These are phyloP conservation scores for Didymella keratinophila DNA, from an alignment of 2,329 filamentous ascomycete species.

Conservation along the genomic window DNA sequence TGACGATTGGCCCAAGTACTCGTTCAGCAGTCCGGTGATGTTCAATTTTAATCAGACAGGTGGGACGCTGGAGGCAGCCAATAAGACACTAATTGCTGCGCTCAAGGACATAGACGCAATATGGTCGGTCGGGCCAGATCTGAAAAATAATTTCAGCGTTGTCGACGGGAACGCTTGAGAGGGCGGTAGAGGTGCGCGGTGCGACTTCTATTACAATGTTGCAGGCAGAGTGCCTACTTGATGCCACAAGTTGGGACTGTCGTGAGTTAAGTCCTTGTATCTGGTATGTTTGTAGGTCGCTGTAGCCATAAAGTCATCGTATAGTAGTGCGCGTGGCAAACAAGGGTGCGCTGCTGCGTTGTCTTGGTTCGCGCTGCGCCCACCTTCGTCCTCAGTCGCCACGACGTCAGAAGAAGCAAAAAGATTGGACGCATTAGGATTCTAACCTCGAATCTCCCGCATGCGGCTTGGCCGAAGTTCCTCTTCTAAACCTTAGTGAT, in stretches of 20 bases:
- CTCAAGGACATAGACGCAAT: constrained; percentile 3
- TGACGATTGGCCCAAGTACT: not conserved
- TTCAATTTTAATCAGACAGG: constrained; percentile 33
- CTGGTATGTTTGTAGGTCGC: too few species aligned
- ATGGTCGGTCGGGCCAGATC: not conserved
- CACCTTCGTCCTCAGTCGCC: not conserved
- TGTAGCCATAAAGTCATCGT: too few species aligned
- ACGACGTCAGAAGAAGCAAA: not conserved
- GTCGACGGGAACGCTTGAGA: not conserved
- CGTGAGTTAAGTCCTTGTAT: too few species aligned
- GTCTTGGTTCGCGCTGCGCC: too few species aligned
- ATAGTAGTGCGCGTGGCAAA: too few species aligned
- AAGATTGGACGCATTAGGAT: not conserved
- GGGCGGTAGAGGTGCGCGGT: not conserved
- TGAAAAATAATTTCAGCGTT: not conserved
- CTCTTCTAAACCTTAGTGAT: too few species aligned
- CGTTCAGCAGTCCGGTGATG: not conserved
- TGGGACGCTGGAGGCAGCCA: not conserved
- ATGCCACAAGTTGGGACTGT: too few species aligned
- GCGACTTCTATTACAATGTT: not conserved
- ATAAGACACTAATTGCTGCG: not conserved
- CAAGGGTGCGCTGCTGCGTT: too few species aligned
- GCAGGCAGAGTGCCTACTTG: not conserved
- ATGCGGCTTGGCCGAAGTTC: too few species aligned
- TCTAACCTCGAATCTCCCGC: not conserved